phyloP scores from a whole-genome alignment of 768 basidiomycete species.

The Leccinum aurantiacum region DNA sequence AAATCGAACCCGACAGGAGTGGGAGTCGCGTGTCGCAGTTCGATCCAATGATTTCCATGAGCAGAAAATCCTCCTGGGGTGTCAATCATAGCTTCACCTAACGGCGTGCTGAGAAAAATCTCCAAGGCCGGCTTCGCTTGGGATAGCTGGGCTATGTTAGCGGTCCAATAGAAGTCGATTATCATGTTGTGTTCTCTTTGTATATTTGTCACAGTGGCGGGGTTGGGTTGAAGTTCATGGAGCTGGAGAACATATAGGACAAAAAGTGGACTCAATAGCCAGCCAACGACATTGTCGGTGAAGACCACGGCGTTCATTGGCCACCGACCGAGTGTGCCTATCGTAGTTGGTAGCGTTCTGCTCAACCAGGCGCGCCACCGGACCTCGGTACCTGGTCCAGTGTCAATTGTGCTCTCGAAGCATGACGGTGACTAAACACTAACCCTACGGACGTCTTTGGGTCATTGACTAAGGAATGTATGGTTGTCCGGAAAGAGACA shows the following conservation, averaged over 20 bases:
- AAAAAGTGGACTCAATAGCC: too few species aligned
- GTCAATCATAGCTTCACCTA: background rate
- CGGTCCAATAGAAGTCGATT: background rate
- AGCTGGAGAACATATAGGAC: too few species aligned
- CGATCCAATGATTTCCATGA: slow-evolving; percentile 8
- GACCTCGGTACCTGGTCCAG: background rate
- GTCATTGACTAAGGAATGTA: background rate
- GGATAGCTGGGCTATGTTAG: background rate
- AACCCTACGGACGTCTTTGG: background rate
- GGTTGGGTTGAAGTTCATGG: background rate
- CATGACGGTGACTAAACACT: background rate
- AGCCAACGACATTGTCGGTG: too few species aligned
- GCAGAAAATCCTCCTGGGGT: background rate
- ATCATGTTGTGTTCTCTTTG: background rate
- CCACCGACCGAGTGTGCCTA: background rate
- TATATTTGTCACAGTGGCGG: background rate
- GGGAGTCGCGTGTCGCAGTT: background rate
- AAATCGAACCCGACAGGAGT: slow-evolving; percentile 2
- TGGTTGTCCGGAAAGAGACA: background rate
- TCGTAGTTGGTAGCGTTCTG: background rate
- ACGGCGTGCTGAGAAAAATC: background rate
- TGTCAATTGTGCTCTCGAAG: background rate
- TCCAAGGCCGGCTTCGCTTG: background rate
- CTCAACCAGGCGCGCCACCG: background rate
- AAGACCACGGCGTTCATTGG: background rate